Evolutionary conservation across 2,329 filamentous ascomycete species (phyloP), one percentile per base, ranked within the genome.

Genomic region (Sporothrix luriei): DNA sequence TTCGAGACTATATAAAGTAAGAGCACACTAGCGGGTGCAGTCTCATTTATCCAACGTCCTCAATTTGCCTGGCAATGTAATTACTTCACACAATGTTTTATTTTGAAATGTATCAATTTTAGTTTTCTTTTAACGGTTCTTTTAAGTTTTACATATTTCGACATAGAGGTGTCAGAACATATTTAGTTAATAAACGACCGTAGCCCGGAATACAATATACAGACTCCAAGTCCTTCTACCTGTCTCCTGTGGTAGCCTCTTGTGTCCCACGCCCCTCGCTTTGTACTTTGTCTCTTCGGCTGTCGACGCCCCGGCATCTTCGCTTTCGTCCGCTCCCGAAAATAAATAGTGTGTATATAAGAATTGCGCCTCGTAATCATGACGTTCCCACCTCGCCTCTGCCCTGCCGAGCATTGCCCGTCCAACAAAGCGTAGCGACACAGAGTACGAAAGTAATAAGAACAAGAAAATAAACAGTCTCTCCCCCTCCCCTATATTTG

Each of bases 401-500:
- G 43, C 16, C 43, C 43, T 6, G 9, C 29, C 29, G 19, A 48
- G 43, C 33, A 43, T 16, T 16, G 13, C 16, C 43, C 13, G 14
- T 46, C 43, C 43, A 2, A 14, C 5, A 19, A 33, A 33, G 14
- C 46, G 16, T 16, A 19, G 5, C 4, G 29, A 29, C 3, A 29
- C 29, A 29, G 29, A 29, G 29, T 9, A 10, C 0, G 9, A 19
- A 19, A 55, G 19, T 7, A 16, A 26, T 7, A 55, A 33, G 48
- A 62, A 29, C 6, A 10, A 29, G 6, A 48, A 11, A 62, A 40
- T 14, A 40, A 9, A 6, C 19, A 61, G 29, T n/a, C 19, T 33
- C 43, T 48, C 29, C 11, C 4, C 10, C 7, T 21, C 5, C 0
- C 16, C 59, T 43, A 46, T 1, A 73, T 66, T 62, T 75, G 73